A percentile compares a stretch with the other conserved stretches of the same genome.
These are phyloP conservation scores for Yarrowia keelungensis DNA, from an alignment of 805 yeast genomes.

Conservation along the genomic window DNA sequence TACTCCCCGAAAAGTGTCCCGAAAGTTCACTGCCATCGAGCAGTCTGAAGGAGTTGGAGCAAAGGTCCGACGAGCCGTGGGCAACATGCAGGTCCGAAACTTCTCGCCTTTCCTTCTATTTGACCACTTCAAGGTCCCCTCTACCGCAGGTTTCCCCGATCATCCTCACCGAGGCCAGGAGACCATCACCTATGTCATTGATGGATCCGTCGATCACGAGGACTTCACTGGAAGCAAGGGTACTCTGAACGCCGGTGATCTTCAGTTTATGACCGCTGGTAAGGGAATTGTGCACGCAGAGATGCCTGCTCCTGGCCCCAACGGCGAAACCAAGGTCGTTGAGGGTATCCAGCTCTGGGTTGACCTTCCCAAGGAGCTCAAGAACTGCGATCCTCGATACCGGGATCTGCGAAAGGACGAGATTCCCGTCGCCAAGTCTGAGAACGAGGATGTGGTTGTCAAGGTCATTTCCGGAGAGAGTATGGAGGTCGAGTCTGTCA, in stretches of 20 bases:
- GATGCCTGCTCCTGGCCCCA: slow-evolving; percentile 68
- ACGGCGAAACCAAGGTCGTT: slow-evolving; percentile 52
- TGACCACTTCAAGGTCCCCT: slow-evolving; percentile 72
- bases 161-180: slow-evolving; percentile 86
- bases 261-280: slow-evolving; percentile 94
- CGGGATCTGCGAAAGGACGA: slow-evolving; percentile 73
- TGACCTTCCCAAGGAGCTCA: slow-evolving; percentile 70
- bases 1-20: slow-evolving; percentile 56
- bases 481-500: slow-evolving; percentile 74
- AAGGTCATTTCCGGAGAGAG: slow-evolving; percentile 79
- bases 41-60: slow-evolving; percentile 90
- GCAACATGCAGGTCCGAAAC: slow-evolving; percentile 67
- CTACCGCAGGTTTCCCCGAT: slow-evolving; percentile 77
- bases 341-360: slow-evolving; percentile 88
- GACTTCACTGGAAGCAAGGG: slow-evolving; percentile 86
- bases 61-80: slow-evolving; percentile 78
- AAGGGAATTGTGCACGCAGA: slow-evolving; percentile 84
- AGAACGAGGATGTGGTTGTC: slow-evolving; percentile 64
- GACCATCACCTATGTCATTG: slow-evolving; percentile 68
- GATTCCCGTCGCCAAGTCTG: slow-evolving; percentile 70
- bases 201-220: slow-evolving; percentile 76
- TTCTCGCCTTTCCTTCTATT: slow-evolving; percentile 82
- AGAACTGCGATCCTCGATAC: slow-evolving; percentile 72
- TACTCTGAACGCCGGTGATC: slow-evolving; percentile 75
- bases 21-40: slow-evolving; percentile 63